Evolutionary conservation across 139 green algal species (phyloP).

Genomic region (Asterochloris erici): DNA sequence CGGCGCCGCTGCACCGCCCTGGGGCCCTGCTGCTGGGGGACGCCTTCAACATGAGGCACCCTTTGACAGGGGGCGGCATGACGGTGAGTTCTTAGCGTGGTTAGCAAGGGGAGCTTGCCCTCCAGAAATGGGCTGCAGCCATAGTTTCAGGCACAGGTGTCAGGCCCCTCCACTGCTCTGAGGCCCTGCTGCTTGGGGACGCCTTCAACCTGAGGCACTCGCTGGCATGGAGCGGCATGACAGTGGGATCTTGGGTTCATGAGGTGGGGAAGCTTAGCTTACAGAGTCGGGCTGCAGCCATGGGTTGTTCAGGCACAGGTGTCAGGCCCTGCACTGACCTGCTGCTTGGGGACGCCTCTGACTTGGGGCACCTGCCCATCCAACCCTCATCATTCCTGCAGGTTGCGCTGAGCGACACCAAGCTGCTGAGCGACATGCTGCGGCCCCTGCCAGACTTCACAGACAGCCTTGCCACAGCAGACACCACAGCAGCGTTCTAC

Average conservation of each 20-base stretch:
- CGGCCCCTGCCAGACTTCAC: constrained; percentile 69
- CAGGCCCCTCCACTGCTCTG: no score
- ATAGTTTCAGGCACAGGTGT: no score
- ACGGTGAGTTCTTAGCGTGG: constrained; percentile 12
- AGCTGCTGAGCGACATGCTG: constrained; percentile 78
- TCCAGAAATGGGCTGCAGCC: neutral
- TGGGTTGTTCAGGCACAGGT: neutral
- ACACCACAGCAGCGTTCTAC: constrained; percentile 82
- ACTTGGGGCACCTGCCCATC: neutral
- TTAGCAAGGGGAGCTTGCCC: constrained; percentile 5
- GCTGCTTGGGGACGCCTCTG: constrained; percentile 3
- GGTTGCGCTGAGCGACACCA: constrained; percentile 90
- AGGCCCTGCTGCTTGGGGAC: no score
- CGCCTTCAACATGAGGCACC: constrained; percentile 99
- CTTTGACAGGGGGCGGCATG: constrained; percentile 83
- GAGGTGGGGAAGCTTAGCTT: constrained; percentile 3
- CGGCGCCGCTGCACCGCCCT: constrained; percentile 68
- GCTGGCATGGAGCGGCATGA: constrained; percentile 66
- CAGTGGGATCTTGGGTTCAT: no score
- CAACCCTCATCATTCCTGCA: neutral
- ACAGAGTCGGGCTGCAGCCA: no score
- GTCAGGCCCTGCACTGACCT: neutral
- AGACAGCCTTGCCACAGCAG: constrained; percentile 60
- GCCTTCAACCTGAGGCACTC: neutral
- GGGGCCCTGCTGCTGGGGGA: constrained; percentile 94